phyloP scores from a whole-genome alignment of 257 asterid genomes.

The Craterostigma plantagineum region DNA sequence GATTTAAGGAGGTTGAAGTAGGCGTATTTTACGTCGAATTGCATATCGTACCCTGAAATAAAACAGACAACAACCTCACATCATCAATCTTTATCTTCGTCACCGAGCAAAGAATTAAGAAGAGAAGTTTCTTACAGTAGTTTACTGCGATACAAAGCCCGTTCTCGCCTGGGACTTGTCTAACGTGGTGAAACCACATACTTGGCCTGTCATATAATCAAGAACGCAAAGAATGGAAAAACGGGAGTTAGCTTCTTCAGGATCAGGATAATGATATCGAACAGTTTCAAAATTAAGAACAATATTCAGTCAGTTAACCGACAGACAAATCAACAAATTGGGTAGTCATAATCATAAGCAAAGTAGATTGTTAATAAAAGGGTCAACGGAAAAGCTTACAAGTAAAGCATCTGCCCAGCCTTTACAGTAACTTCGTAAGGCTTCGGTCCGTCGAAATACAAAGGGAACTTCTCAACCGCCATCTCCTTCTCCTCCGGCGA shows the following conservation, averaged over 20 bases:
- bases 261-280: too few relatives aligned
- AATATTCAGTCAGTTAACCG: too few relatives aligned
- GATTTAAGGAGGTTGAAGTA: slow-evolving; percentile 81
- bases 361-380: background rate
- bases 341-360: background rate
- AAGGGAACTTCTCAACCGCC: slow-evolving; percentile 43
- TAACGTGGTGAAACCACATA: slow-evolving; percentile 95
- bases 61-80: slow-evolving; percentile 8
- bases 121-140: slow-evolving; percentile 33
- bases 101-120: slow-evolving; percentile 2
- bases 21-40: slow-evolving; percentile 72
- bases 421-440: slow-evolving; percentile 79
- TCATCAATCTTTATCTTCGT: slow-evolving; percentile 5
- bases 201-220: slow-evolving; percentile 67
- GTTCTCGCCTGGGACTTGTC: slow-evolving; percentile 44
- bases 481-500: slow-evolving; percentile 23
- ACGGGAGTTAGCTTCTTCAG: too few relatives aligned
- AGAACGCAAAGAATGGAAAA: background rate
- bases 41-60: slow-evolving; percentile 90
- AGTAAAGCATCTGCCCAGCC: slow-evolving; percentile 78
- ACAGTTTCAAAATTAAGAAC: too few relatives aligned
- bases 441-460: slow-evolving; percentile 66
- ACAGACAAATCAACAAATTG: too few relatives aligned
- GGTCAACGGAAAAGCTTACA: slow-evolving; percentile 39
- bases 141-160: slow-evolving; percentile 73